Percentiles rank a stretch among this genome's conserved stretches.
phyloP scores from a whole-genome alignment of 2,329 filamentous ascomycete species.

The Thermoascus crustaceus region DNA sequence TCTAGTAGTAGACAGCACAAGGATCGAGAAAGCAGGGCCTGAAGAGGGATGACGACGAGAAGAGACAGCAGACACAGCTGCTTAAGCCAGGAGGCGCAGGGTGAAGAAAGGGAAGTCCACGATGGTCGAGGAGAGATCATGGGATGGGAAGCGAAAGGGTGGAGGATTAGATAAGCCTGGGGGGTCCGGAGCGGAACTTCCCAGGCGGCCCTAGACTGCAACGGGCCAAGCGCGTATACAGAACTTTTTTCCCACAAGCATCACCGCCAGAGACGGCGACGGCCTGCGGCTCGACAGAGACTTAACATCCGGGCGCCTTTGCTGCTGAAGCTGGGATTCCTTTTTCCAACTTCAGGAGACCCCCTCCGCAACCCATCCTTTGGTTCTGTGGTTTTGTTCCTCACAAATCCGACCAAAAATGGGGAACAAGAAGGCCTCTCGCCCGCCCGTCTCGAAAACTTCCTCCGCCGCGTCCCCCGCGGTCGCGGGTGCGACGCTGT shows the following conservation, averaged over 20 bases:
- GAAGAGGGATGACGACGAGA: too few species aligned
- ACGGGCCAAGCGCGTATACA: slow-evolving; percentile 22
- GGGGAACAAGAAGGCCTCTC: slow-evolving; percentile 38
- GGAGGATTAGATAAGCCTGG: slow-evolving; percentile 26
- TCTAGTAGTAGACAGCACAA: too few species aligned
- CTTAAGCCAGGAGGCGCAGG: too few species aligned
- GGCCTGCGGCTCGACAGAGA: slow-evolving; percentile 17
- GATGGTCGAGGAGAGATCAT: too few species aligned
- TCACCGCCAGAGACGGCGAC: slow-evolving; percentile 19
- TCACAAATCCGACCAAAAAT: slow-evolving; percentile 24
- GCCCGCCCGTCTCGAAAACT: slow-evolving; percentile 36
- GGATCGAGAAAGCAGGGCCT: too few species aligned
- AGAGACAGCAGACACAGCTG: too few species aligned
- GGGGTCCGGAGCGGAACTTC: slow-evolving; percentile 8
- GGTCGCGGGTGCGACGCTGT: slow-evolving; percentile 26
- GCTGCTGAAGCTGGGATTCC: slow-evolving; percentile 1
- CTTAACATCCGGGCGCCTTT: slow-evolving; percentile 3
- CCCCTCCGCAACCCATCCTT: slow-evolving; percentile 1
- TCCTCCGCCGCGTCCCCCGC: slow-evolving; percentile 35
- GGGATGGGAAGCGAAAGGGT: neutral
- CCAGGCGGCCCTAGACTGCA: slow-evolving; percentile 17
- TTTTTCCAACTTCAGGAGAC: slow-evolving; percentile 6
- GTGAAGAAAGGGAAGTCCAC: too few species aligned
- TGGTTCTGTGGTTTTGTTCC: slow-evolving; percentile 2
- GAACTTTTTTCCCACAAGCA: slow-evolving; percentile 35